Evolutionary conservation across 2,329 filamentous ascomycete genomes (phyloP).

Genomic region (Cladosporium sp.): DNA sequence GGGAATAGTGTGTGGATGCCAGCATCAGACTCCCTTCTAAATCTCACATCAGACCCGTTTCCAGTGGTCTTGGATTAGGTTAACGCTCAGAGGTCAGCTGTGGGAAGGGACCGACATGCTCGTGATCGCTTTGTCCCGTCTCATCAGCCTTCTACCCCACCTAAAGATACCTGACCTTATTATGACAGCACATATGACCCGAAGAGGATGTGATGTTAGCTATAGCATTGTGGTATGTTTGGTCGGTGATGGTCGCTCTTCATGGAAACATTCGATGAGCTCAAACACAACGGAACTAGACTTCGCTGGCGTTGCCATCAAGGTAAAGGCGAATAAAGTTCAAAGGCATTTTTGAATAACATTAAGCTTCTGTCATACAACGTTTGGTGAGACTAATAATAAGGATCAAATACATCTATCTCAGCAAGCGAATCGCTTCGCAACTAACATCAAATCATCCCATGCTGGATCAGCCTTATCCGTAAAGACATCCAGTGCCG

Average conservation of each 20-base stretch:
- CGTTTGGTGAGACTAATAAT: neutral
- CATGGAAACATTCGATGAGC: neutral
- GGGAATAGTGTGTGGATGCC: neutral
- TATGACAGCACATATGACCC: neutral
- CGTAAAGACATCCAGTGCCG: conserved; percentile 18
- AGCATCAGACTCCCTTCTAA: neutral
- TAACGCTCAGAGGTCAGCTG: neutral
- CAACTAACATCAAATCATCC: conserved; percentile 1
- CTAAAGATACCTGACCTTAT: neutral
- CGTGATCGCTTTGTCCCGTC: conserved; percentile 10
- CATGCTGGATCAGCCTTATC: neutral
- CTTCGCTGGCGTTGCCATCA: neutral
- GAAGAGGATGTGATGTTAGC: neutral
- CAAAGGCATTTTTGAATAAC: neutral
- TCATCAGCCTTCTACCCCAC: neutral
- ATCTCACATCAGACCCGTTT: neutral
- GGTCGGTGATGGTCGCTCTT: neutral
- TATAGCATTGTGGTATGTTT: neutral
- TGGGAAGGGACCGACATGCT: neutral
- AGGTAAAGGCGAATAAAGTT: neutral
- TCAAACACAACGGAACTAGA: neutral
- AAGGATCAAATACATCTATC: conserved; percentile 1
- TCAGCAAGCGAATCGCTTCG: neutral
- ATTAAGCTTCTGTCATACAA: neutral
- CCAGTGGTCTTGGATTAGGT: neutral